Evolutionary conservation across 1,284 basidiomycete species (phyloP), one percentile per base, ranked within the genome.

Genomic region (Austroboletus rostrupii): DNA sequence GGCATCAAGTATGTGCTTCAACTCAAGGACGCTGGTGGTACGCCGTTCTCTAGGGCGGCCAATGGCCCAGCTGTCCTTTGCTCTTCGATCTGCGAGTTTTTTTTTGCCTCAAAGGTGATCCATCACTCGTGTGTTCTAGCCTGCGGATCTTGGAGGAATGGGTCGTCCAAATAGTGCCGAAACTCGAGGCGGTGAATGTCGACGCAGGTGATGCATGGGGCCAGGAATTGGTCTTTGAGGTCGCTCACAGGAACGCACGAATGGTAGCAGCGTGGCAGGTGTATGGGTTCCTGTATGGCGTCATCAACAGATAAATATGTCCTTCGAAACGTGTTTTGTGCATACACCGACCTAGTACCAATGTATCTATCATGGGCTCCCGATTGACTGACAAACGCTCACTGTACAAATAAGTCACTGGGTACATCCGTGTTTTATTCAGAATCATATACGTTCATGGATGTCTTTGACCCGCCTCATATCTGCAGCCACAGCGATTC

Each of bases 211-310:
- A 77, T 48, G 75, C 76, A 35, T 91, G 82, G 88, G 90, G 77
- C 4, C 76, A 76, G 62, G 76, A 78, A 43, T 73, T 97, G 42
- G 78, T 96, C 2, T 69, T 85, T 52, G 91, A 96, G 57, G 82
- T 85, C 0, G 85, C 91, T 14, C 78, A 75, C 62, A 73, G 91
- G 60, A 98, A 97, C 61, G 95, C 91, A 33, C 74, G 73, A 61
- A 98, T 95, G 82, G 90, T 94, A 0, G 96, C 92, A 2, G 84
- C 78, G 2, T 98, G 96, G 96, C 96, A 98, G 70, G 88, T 82
- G 8, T 92, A 92, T 68, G 92, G 92, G 0, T 95, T 91, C 66
- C 93, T 93, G 88, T 87, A 90, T 59, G 88, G 87, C 0, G 95
- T 98, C n/a, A 90, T 97, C 61, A 97, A 97, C 66, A 3, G 95